Evolutionary conservation across 345 rosid genomes (phyloP).

Genomic region (Sisymbrium irio): DNA sequence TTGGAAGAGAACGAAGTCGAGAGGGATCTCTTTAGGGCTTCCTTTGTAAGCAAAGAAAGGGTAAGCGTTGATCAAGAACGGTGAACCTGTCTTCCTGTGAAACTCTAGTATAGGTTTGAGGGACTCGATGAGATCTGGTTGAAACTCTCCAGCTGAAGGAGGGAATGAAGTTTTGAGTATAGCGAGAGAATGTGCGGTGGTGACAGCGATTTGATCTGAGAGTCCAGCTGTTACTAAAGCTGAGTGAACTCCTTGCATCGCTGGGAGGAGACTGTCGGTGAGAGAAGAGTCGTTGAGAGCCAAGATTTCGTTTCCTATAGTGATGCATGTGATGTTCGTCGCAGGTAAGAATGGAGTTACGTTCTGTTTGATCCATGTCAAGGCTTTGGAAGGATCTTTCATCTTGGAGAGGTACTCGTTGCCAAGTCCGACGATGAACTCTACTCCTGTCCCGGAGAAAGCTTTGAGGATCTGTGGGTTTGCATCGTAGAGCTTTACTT

Average conservation of each 20-base stretch:
- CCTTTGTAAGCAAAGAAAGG: constrained; percentile 95
- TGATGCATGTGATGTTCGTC: constrained; percentile 76
- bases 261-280: constrained; percentile 57
- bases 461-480: constrained; percentile 73
- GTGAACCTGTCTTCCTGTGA: constrained; percentile 62
- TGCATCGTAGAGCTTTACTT: constrained; percentile 88
- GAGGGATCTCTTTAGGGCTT: constrained; percentile 62
- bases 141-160: constrained; percentile 82
- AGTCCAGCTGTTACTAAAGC: constrained; percentile 63
- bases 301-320: constrained; percentile 85
- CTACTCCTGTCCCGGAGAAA: constrained; percentile 67
- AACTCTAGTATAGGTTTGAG: constrained; percentile 60
- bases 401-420: constrained; percentile 63
- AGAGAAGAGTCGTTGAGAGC: constrained; percentile 73
- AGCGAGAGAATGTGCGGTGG: constrained; percentile 75
- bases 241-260: constrained; percentile 73
- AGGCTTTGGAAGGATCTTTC: constrained; percentile 60
- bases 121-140: constrained; percentile 50
- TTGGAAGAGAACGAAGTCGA: constrained; percentile 81
- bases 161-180: constrained; percentile 76
- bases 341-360: constrained; percentile 67
- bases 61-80: constrained; percentile 85
- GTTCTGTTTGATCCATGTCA: constrained; percentile 67
- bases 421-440: constrained; percentile 75
- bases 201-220: constrained; percentile 63